Evolutionary conservation across 352 stramenopile genomes (phyloP).

Genomic region (Phytopythium oedochilum): DNA sequence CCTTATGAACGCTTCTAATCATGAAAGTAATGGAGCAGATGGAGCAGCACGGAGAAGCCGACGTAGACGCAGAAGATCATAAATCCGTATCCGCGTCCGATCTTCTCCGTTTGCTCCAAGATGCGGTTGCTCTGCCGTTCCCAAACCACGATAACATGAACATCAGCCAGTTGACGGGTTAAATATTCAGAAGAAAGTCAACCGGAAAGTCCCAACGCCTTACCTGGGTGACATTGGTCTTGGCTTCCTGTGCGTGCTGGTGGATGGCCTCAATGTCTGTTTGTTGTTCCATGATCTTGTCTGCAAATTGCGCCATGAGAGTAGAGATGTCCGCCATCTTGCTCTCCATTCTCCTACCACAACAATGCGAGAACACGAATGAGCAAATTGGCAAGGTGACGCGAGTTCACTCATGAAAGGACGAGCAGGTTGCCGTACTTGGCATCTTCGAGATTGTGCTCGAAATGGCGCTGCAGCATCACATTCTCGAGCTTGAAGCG

Average conservation of each 20-base stretch:
- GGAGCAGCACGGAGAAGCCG: slow-evolving; percentile 62
- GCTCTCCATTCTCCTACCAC: slow-evolving; percentile 68
- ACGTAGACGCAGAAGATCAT: slow-evolving; percentile 86
- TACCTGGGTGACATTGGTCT: slow-evolving; percentile 70
- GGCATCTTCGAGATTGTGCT: slow-evolving; percentile 82
- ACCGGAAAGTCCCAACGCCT: too few species aligned
- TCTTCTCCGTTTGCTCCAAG: slow-evolving; percentile 68
- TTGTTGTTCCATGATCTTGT: slow-evolving; percentile 84
- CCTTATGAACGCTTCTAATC: slow-evolving; percentile 34
- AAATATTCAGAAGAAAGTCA: too few species aligned
- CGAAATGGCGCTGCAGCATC: slow-evolving; percentile 75
- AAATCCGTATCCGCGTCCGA: slow-evolving; percentile 76
- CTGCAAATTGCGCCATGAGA: slow-evolving; percentile 80
- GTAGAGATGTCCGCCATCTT: slow-evolving; percentile 85
- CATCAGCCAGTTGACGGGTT: too few species aligned
- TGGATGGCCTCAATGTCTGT: slow-evolving; percentile 77
- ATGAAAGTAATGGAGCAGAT: slow-evolving; percentile 82
- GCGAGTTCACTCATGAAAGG: too few species aligned
- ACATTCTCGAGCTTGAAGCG: slow-evolving; percentile 73
- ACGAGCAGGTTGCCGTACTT: slow-evolving; percentile 34
- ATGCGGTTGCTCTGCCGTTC: slow-evolving; percentile 60
- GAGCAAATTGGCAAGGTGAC: too few species aligned
- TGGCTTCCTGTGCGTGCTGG: slow-evolving; percentile 60
- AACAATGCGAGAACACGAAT: background rate
- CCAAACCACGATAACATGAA: background rate